Percentiles rank a stretch among this genome's conserved stretches.
Evolutionary conservation across 768 basidiomycete species (phyloP).

Genomic region (Chlorophyllum brunneum): DNA sequence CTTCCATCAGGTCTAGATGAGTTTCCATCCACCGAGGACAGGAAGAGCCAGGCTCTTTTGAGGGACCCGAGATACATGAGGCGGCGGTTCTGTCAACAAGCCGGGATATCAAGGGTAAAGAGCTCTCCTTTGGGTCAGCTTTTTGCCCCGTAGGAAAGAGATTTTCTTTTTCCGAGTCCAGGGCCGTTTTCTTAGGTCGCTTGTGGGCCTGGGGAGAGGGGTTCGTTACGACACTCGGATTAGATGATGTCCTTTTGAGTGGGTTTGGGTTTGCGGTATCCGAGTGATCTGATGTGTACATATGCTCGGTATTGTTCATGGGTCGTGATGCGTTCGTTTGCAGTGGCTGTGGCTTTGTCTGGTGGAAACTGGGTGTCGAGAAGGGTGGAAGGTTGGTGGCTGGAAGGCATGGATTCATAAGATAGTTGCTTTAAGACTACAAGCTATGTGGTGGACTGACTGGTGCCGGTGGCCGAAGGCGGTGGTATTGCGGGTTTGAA

Average conservation of each 20-base stretch:
- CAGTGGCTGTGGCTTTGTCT: conserved; percentile 15
- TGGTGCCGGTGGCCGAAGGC: not conserved
- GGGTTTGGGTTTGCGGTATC: conserved; percentile 26
- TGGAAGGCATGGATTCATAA: not conserved
- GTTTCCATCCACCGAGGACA: not conserved
- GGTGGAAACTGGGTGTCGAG: conserved; percentile 40
- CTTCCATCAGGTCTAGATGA: conserved; percentile 1
- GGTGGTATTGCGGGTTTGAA: conserved; percentile 39
- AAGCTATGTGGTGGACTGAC: not conserved
- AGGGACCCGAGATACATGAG: not conserved
- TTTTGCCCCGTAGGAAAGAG: conserved; percentile 1
- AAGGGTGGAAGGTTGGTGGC: conserved; percentile 33
- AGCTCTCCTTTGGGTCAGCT: not conserved
- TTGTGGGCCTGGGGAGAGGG: conserved; percentile 28
- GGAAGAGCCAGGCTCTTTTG: not conserved
- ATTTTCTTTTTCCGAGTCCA: conserved; percentile 35
- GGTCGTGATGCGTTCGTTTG: conserved; percentile 18
- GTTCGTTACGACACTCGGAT: conserved; percentile 28
- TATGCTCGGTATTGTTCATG: conserved; percentile 28
- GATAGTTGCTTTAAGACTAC: too few relatives aligned
- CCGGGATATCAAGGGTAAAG: not conserved
- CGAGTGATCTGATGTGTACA: conserved; percentile 39
- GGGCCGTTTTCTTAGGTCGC: conserved; percentile 25
- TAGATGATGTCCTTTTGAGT: conserved; percentile 39
- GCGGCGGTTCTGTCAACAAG: not conserved